Conservation (phyloP, 495 filamentous ascomycete genomes). For the Sphaerosporella brunnea region DNA sequence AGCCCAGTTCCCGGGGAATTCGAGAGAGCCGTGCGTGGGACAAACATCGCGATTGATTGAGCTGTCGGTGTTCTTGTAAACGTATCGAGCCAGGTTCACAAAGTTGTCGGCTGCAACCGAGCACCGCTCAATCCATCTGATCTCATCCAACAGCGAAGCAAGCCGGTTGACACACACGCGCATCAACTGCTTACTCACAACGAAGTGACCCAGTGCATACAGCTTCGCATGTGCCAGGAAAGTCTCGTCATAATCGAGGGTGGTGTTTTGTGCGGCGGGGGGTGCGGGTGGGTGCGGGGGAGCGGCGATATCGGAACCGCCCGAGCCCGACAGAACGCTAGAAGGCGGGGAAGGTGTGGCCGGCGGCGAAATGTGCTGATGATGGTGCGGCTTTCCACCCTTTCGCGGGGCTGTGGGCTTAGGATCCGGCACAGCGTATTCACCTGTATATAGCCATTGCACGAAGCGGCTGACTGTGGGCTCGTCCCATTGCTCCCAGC, state of each 20-base stretch:
- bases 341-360: neutral
- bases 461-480: conserved; percentile 2
- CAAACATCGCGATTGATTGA: neutral
- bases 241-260: conserved; percentile 1
- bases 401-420: neutral
- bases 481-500: conserved; percentile 4
- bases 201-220: conserved; percentile 1
- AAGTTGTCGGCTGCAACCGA: conserved; percentile 3
- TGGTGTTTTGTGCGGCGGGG: neutral
- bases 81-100: conserved; percentile 2
- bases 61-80: conserved; percentile 1
- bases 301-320: neutral
- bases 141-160: neutral
- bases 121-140: conserved; percentile 4
- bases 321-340: neutral
- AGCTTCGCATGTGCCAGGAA: conserved; percentile 4
- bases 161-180: neutral
- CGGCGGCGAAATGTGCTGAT: too few species aligned
- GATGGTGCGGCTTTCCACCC: neutral
- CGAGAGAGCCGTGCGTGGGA: too few species aligned
- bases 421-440: neutral
- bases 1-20: too few species aligned
- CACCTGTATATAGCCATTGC: conserved; percentile 3
- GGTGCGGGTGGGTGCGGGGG: neutral
- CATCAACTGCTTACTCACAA: neutral